Base-by-base conservation (phyloP, 306 rosid species). In the Cyclanthera cordifolia region DNA sequence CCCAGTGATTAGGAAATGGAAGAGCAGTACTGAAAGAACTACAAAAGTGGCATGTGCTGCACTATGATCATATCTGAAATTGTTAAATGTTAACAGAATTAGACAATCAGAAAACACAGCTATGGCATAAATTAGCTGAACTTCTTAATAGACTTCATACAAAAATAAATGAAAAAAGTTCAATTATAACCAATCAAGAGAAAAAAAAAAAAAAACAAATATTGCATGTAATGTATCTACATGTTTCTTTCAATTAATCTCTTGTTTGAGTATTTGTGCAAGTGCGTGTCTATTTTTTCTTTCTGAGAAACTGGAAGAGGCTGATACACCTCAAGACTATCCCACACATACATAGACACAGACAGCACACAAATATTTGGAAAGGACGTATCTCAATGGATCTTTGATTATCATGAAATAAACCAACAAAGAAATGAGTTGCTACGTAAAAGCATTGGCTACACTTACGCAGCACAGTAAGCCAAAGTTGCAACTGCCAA, bases 391-490 rank as follows among this genome's bases (percentile, higher is more conserved):
- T 51, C 17, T 11, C 15, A 45, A 41, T 17, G 41, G 9, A 54
- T 4, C 41, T 14, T 15, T 16, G 24, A 43, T 56, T 34, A 24
- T 24, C 12, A 71, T 25, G 9, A 43, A 73, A 16, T 20, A 65
- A 27, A 39, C 50, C 57, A 39, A 67, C n/a, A 53, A 25, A 73
- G 17, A 12, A 53, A 6, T 52, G 17, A 12, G 64, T 3, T 39
- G 52, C 72, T 34, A 60, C 51, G 76, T 39, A 56, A 72, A 83
- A 66, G 68, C 43, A 67, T 66, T 57, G 17, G 49, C 76, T 82
- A 79, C 76, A 86, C 97, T 90, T 88, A 94, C 99, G 97, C 97
- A 20, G 88, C 97, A 83, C 97, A 90, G 78, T 90, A 94, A 37
- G 99, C 97, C 85, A 85, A 76, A 61, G 91, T 81, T 71, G 99